These are phyloP conservation scores for Chrysoporthe cubensis DNA, from an alignment of 2,329 filamentous ascomycete genomes.

Conservation along the genomic window DNA sequence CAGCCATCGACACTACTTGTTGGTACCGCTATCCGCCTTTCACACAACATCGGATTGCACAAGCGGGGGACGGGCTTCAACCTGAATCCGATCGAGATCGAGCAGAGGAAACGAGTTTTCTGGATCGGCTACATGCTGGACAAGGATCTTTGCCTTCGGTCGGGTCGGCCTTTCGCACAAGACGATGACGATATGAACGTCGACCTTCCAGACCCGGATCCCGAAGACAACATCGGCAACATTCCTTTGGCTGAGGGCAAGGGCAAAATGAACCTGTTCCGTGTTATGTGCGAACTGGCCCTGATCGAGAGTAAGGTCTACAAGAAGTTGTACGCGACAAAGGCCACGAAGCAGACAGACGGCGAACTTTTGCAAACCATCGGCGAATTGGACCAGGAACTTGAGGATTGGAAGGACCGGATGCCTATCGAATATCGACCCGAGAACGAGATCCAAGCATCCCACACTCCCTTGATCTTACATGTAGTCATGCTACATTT, in stretches of 20 bases:
- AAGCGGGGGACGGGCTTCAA: constrained; percentile 93
- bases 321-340: constrained; percentile 88
- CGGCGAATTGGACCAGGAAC: constrained; percentile 83
- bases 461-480: constrained; percentile 89
- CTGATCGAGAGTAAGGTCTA: constrained; percentile 94
- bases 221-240: constrained; percentile 90
- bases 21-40: constrained; percentile 84
- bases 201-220: constrained; percentile 88
- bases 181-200: constrained; percentile 86
- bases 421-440: constrained; percentile 97
- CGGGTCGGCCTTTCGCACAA: constrained; percentile 63
- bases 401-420: constrained; percentile 95
- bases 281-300: constrained; percentile 88
- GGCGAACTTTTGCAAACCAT: constrained; percentile 95
- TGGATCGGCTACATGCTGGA: constrained; percentile 70
- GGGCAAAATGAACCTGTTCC: constrained; percentile 92
- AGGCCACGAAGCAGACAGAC: constrained; percentile 87
- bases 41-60: constrained; percentile 93
- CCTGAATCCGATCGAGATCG: constrained; percentile 88
- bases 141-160: constrained; percentile 64
- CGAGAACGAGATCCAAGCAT: constrained; percentile 92
- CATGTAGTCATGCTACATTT: constrained; percentile 96
- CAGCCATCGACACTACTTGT: constrained; percentile 92
- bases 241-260: constrained; percentile 88
- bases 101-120: constrained; percentile 75